These are phyloP conservation scores for Aspergillus carbonarius DNA, from an alignment of 2,329 filamentous ascomycete species.

Conservation along the genomic window DNA sequence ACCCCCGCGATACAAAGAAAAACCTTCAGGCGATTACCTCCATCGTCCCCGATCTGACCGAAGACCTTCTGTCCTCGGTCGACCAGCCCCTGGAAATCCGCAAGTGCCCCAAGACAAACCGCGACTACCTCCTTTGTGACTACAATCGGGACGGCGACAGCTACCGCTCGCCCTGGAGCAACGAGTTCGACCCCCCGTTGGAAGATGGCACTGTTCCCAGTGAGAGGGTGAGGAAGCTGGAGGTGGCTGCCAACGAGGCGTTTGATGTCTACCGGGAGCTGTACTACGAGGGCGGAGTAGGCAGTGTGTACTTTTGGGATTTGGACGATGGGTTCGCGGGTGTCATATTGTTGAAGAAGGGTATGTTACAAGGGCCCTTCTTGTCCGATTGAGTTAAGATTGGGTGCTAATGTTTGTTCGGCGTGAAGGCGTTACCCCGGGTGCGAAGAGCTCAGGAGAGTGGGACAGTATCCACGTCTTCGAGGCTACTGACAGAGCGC, in stretches of 20 bases:
- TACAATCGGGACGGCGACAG: slow-evolving; percentile 99
- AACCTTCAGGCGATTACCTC: slow-evolving; percentile 88
- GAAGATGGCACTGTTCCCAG: slow-evolving; percentile 85
- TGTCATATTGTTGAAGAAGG: slow-evolving; percentile 93
- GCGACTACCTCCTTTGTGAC: slow-evolving; percentile 97
- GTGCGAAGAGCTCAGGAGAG: slow-evolving; percentile 70
- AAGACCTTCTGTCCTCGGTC: slow-evolving; percentile 96
- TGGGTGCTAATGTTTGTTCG: neutral
- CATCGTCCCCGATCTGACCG: slow-evolving; percentile 86
- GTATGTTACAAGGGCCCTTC: slow-evolving; percentile 48
- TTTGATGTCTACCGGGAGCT: slow-evolving; percentile 96
- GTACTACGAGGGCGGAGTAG: slow-evolving; percentile 89
- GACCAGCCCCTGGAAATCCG: slow-evolving; percentile 89
- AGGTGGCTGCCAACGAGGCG: slow-evolving; percentile 89
- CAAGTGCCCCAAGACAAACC: slow-evolving; percentile 81
- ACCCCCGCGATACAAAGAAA: slow-evolving; percentile 83
- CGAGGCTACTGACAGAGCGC: slow-evolving; percentile 88
- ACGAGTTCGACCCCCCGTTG: slow-evolving; percentile 92
- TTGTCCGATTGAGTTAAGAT: neutral
- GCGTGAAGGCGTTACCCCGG: slow-evolving; percentile 60
- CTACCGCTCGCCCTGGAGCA: slow-evolving; percentile 98
- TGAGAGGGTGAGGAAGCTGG: slow-evolving; percentile 89
- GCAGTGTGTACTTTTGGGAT: slow-evolving; percentile 97
- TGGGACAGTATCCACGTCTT: slow-evolving; percentile 99
- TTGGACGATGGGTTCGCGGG: slow-evolving; percentile 97